Evolutionary conservation across 2,329 filamentous ascomycete genomes (phyloP), one percentile per base, ranked within the genome.

Genomic region (Fusarium sp.): DNA sequence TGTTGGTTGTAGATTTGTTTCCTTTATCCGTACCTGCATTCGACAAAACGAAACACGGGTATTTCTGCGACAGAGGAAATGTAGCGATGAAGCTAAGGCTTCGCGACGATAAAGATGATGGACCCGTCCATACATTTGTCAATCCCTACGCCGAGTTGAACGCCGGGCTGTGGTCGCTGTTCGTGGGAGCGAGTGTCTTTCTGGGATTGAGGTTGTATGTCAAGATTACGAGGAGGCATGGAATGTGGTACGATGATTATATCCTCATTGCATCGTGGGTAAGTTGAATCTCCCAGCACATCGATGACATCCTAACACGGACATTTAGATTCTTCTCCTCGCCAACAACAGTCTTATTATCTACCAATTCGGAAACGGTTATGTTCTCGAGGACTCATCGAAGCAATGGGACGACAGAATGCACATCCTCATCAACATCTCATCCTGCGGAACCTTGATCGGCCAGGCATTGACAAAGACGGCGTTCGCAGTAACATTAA

Each of bases 341-440:
- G 72, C 74, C 36, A 84, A 82, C 71, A 79, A 85, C 61, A 79
- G 72, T 46, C 68, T 85, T 17, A 85, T 85, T 53, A 72, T 81
- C 2, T 65, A 80, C 46, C 76, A 85, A 58, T 85, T 82, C 56
- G 81, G 80, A 9, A 84, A 80, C 10, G 83, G 83, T 49, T 85
- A 85, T 62, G 79, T 83, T 2, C 73, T 78, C 35, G 52, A 76
- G 27, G 66, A 76, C 62, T 76, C 76, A 7, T 72, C 76, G 2
- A 72, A 81, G n/a, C 69, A 75, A 18, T 86, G 84, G 84, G 80
- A 82, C 58, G 82, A 84, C 63, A 79, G 78, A 53, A 85, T 85
- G 83, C 82, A 83, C 69, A 84, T 85, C 42, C 65, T 86, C 55
- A 84, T 85, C 77, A 83, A 81, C 63, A 73, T 77, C 14, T 77